These are phyloP conservation scores for Paraphoma chrysanthemicola DNA, from an alignment of 2,329 filamentous ascomycete genomes.

Conservation along the genomic window DNA sequence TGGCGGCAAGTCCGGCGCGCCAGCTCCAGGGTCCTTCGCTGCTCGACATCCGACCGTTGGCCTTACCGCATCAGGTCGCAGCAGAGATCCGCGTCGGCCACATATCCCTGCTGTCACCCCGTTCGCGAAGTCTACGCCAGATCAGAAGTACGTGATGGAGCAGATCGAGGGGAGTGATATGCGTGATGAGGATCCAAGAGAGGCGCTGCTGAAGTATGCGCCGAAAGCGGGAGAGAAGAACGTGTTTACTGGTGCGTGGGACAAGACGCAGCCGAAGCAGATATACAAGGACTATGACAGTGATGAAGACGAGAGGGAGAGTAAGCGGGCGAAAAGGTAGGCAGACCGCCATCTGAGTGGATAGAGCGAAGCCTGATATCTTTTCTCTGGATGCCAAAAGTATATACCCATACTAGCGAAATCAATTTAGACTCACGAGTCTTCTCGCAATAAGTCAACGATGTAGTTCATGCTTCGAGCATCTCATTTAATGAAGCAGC, in stretches of 20 bases:
- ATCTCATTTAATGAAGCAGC: not conserved
- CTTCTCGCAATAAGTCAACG: not conserved
- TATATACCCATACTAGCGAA: constrained; percentile 12
- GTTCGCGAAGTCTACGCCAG: constrained; percentile 87
- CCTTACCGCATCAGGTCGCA: constrained; percentile 77
- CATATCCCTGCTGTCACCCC: constrained; percentile 84
- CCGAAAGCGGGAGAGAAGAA: constrained; percentile 92
- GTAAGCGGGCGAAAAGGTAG: constrained; percentile 56
- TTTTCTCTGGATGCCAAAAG: not conserved
- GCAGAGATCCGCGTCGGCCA: constrained; percentile 82
- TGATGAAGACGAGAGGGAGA: constrained; percentile 76
- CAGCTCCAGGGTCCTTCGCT: constrained; percentile 55
- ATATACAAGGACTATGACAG: constrained; percentile 91
- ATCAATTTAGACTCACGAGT: not conserved
- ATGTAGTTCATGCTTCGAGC: not conserved
- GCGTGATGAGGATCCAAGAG: constrained; percentile 94
- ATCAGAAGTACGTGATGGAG: constrained; percentile 86
- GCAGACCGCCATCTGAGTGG: not conserved
- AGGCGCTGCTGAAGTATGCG: constrained; percentile 93
- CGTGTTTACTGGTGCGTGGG: constrained; percentile 93
- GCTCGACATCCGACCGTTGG: constrained; percentile 73
- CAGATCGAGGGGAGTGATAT: constrained; percentile 90
- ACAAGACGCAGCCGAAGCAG: constrained; percentile 87
- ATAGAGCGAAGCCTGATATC: too few relatives aligned
- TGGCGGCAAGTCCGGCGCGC: constrained; percentile 59